Evolutionary conservation across 169 alveolate genomes (phyloP).

Genomic region (Plasmodium cynomolgi): DNA sequence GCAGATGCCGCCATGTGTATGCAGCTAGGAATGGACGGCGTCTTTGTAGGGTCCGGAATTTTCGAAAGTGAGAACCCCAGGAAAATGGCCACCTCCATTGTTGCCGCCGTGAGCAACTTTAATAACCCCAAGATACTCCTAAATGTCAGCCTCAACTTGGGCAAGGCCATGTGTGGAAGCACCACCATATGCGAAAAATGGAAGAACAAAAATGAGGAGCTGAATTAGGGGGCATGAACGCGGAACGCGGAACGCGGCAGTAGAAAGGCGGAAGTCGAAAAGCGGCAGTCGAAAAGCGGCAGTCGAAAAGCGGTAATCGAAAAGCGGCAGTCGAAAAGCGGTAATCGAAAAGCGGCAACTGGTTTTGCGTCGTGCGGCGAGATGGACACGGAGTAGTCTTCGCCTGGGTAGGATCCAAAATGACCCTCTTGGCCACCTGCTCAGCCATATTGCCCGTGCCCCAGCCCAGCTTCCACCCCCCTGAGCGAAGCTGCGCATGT

Average conservation of each 20-base stretch:
- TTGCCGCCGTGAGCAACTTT: slow-evolving; percentile 73
- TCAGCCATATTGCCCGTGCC: not conserved
- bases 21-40: slow-evolving; percentile 88
- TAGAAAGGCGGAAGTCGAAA: no score
- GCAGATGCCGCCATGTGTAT: slow-evolving; percentile 85
- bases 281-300: no score
- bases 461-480: not conserved
- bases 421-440: not conserved
- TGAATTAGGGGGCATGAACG: not conserved
- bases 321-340: not conserved
- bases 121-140: slow-evolving; percentile 65
- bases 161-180: slow-evolving; percentile 60
- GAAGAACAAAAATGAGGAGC: slow-evolving; percentile 65
- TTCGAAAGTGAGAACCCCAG: slow-evolving; percentile 84
- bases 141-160: slow-evolving; percentile 45
- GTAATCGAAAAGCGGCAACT: not conserved
- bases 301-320: no score
- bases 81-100: slow-evolving; percentile 83
- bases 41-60: slow-evolving; percentile 87
- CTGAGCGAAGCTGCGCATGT: not conserved
- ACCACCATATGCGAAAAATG: slow-evolving; percentile 42
- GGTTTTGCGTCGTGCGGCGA: not conserved
- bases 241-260: not conserved
- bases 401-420: not conserved
- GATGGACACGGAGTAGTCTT: not conserved